These are phyloP conservation scores for Filobasidium uniguttulatum DNA, from an alignment of 1,284 basidiomycete species.

Conservation along the genomic window DNA sequence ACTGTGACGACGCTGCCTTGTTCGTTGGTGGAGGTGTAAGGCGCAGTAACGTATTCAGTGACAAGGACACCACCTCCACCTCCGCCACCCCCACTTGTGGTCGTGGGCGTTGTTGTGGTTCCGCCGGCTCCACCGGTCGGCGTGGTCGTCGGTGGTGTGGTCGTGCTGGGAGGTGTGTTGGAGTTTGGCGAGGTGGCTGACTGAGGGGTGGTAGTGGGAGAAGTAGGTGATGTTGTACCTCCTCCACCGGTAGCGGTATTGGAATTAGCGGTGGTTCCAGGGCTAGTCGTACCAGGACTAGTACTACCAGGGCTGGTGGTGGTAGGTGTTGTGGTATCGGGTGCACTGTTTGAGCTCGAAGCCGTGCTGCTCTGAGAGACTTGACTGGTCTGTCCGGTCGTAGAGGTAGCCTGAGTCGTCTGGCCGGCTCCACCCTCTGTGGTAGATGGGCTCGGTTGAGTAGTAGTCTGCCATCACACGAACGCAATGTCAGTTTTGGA, in stretches of 20 bases:
- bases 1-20: constrained; percentile 3
- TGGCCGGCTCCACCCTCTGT: no score
- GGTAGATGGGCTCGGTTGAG: no score
- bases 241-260: background rate
- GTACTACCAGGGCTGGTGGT: background rate
- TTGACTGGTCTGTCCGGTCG: no score
- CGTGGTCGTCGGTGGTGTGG: background rate
- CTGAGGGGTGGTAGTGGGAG: background rate
- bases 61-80: no score
- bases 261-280: background rate
- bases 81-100: background rate
- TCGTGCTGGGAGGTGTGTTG: background rate
- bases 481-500: no score
- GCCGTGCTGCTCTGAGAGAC: no score
- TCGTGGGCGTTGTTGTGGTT: background rate
- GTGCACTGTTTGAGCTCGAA: no score
- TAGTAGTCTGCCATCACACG: no score
- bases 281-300: background rate
- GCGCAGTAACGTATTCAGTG: constrained; percentile 9
- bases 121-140: background rate
- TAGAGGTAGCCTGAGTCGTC: no score
- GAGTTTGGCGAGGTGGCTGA: background rate
- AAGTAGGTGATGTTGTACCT: background rate
- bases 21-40: constrained; percentile 3
- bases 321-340: background rate